Conservation (phyloP, 139 green algal genomes). For the Chlorella sp. region DNA sequence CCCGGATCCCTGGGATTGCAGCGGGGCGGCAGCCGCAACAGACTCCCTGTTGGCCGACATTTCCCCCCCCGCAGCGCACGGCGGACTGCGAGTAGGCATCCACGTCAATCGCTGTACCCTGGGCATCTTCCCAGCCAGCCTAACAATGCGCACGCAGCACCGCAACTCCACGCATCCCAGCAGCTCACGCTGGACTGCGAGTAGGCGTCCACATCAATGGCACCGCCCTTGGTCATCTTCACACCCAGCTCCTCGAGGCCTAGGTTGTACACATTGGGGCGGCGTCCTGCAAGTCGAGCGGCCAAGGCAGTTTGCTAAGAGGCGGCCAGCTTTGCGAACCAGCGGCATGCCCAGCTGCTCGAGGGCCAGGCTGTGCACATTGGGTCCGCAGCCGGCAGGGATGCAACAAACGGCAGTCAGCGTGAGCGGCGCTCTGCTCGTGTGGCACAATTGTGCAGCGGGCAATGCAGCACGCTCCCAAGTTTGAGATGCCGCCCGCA, state of each 20-base stretch:
- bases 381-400: too few species aligned
- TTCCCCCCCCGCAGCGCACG: background rate
- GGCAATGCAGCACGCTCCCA: too few species aligned
- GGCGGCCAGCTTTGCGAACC: too few species aligned
- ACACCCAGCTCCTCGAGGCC: constrained; percentile 68
- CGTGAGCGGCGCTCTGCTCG: too few species aligned
- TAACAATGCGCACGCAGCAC: background rate
- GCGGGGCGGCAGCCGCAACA: too few species aligned
- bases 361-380: too few species aligned
- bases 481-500: too few species aligned
- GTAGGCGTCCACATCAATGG: constrained; percentile 91
- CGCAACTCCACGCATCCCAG: background rate
- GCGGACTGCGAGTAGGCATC: background rate
- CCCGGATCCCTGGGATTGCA: too few species aligned
- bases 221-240: constrained; percentile 58
- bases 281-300: constrained; percentile 4
- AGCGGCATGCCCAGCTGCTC: too few species aligned
- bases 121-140: background rate
- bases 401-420: too few species aligned
- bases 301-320: background rate
- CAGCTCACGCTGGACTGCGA: constrained; percentile 67
- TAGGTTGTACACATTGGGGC: constrained; percentile 42
- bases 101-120: background rate
- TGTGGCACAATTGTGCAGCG: too few species aligned
- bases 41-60: too few species aligned